Evolutionary conservation across 495 filamentous ascomycete genomes (phyloP).

Genomic region (Penicillium bovifimosum): DNA sequence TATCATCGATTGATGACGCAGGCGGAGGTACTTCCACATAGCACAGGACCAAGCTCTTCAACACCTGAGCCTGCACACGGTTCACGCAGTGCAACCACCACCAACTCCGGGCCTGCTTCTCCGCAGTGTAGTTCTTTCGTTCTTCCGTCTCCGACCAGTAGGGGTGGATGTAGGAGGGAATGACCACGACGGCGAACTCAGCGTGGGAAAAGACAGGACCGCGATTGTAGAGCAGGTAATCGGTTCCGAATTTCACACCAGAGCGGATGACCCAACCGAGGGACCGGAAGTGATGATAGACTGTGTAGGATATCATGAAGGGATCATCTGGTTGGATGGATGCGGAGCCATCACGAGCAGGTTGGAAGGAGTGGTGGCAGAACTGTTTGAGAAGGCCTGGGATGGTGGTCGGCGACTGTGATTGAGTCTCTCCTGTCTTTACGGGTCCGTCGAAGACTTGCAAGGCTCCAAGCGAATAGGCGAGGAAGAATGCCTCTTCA

Average conservation of each 20-base stretch:
- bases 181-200: conserved; percentile 78
- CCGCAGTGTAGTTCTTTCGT: conserved; percentile 39
- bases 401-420: conserved; percentile 30
- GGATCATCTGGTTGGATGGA: conserved; percentile 63
- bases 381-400: conserved; percentile 56
- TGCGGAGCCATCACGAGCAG: conserved; percentile 38
- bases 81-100: conserved; percentile 91
- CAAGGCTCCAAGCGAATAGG: conserved; percentile 76
- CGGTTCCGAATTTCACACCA: conserved; percentile 90
- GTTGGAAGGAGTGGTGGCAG: conserved; percentile 63
- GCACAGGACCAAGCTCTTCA: conserved; percentile 78
- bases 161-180: conserved; percentile 73
- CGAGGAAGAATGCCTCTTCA: conserved; percentile 90
- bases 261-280: conserved; percentile 93
- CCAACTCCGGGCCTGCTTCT: conserved; percentile 59
- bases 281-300: conserved; percentile 95
- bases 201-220: conserved; percentile 92
- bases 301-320: conserved; percentile 79
- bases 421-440: conserved; percentile 28
- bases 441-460: conserved; percentile 46
- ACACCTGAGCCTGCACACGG: conserved; percentile 81
- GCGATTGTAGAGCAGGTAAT: conserved; percentile 91
- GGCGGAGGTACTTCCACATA: conserved; percentile 91
- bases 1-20: conserved; percentile 37
- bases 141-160: conserved; percentile 62